A percentile compares a stretch with the other conserved stretches of the same genome.
Conservation (phyloP, 1,284 basidiomycete genomes). For the Ganoderma sinense region DNA sequence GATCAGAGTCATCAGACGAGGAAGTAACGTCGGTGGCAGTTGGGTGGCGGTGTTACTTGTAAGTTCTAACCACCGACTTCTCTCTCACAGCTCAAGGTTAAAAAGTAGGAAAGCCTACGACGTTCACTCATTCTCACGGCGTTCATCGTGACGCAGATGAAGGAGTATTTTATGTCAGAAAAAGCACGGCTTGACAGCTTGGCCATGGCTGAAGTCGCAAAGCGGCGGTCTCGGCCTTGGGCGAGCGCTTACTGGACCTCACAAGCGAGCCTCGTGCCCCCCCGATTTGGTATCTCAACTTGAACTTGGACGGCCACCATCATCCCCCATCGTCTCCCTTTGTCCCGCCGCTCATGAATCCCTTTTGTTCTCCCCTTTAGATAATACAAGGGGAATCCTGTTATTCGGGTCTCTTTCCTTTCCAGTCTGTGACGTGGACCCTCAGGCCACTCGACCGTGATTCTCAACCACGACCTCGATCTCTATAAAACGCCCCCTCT, state of each 20-base stretch:
- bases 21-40: no score
- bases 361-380: background rate
- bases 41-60: no score
- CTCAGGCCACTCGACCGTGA: background rate
- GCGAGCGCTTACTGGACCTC: background rate
- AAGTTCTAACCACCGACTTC: no score
- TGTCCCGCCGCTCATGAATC: background rate
- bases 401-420: background rate
- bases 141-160: no score
- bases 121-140: no score
- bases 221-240: no score
- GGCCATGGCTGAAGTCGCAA: no score
- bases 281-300: background rate
- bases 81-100: no score
- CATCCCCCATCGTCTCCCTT: background rate
- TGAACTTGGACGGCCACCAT: constrained; percentile 1
- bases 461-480: background rate
- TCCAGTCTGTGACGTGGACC: background rate
- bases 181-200: no score
- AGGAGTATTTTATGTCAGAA: no score
- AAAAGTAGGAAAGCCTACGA: no score
- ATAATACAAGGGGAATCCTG: background rate
- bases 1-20: no score
- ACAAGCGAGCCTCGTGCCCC: background rate
- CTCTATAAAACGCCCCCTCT: background rate